Evolutionary conservation across 768 basidiomycete species (phyloP).

Genomic region (Tricholoma matsutake): DNA sequence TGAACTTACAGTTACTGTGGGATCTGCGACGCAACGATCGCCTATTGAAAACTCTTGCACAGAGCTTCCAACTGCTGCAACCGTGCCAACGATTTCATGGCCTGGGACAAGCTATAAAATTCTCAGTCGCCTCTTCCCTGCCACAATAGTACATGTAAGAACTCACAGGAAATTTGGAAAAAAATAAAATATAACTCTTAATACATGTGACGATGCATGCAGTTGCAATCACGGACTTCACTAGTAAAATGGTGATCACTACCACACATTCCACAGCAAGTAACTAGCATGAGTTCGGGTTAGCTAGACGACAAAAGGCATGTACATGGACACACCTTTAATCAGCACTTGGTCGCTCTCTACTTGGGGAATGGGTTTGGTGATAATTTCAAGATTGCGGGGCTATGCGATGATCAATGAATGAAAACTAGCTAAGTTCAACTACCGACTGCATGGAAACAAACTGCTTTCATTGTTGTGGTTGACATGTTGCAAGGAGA

Average conservation of each 20-base stretch:
- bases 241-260: slow-evolving; percentile 49
- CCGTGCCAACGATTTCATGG: slow-evolving; percentile 34
- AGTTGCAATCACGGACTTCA: slow-evolving; percentile 38
- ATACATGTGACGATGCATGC: background rate
- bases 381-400: slow-evolving; percentile 49
- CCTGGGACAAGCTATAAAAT: slow-evolving; percentile 38
- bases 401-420: slow-evolving; percentile 27
- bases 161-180: slow-evolving; percentile 64
- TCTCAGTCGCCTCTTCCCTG: background rate
- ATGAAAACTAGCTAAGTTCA: background rate
- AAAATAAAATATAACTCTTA: slow-evolving; percentile 37
- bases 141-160: background rate
- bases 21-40: slow-evolving; percentile 66
- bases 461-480: slow-evolving; percentile 71
- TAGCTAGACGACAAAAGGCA: background rate
- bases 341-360: slow-evolving; percentile 55
- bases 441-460: slow-evolving; percentile 57
- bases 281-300: slow-evolving; percentile 20
- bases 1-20: slow-evolving; percentile 41
- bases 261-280: slow-evolving; percentile 55
- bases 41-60: slow-evolving; percentile 59
- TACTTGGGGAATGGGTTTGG: slow-evolving; percentile 49
- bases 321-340: slow-evolving; percentile 43
- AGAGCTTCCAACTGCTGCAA: slow-evolving; percentile 42
- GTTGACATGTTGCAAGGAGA: slow-evolving; percentile 8